Conservation (phyloP, 495 filamentous ascomycete genomes). For the Corynascus novoguineensis region DNA sequence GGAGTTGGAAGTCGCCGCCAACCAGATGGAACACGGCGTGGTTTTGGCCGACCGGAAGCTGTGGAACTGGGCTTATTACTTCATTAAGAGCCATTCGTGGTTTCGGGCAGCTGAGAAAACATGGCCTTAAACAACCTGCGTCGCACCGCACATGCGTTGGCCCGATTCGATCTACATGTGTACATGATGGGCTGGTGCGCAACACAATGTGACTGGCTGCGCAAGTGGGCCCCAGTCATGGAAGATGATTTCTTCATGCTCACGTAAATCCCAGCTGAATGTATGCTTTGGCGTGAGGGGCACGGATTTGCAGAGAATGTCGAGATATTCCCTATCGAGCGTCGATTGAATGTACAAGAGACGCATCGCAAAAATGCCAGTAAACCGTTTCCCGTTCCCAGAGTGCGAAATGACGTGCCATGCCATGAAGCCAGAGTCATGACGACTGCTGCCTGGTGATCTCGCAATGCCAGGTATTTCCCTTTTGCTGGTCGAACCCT, state of each 20-base stretch:
- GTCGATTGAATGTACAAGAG: slow-evolving; percentile 18
- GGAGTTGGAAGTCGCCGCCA: neutral
- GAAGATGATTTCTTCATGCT: neutral
- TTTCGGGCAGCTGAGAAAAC: neutral
- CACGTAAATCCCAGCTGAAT: neutral
- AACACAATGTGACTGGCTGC: neutral
- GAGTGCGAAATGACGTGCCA: slow-evolving; percentile 19
- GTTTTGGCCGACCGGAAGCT: neutral
- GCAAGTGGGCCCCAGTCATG: neutral
- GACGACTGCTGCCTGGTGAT: slow-evolving; percentile 10
- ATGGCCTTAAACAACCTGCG: neutral
- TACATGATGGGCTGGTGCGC: neutral
- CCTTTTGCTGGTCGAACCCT: neutral
- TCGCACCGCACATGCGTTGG: neutral
- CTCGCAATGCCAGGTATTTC: neutral
- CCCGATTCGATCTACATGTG: neutral
- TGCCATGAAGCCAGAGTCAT: slow-evolving; percentile 16
- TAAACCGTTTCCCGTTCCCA: slow-evolving; percentile 15
- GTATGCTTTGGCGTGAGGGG: neutral
- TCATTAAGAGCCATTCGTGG: neutral
- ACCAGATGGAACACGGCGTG: neutral
- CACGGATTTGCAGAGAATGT: slow-evolving; percentile 12
- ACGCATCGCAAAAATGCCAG: slow-evolving; percentile 17
- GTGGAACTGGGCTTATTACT: neutral
- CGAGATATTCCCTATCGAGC: slow-evolving; percentile 18